Evolutionary conservation across 2,329 filamentous ascomycete species (phyloP), one percentile per base, ranked within the genome.

Genomic region (Botryosphaeria dothidea): DNA sequence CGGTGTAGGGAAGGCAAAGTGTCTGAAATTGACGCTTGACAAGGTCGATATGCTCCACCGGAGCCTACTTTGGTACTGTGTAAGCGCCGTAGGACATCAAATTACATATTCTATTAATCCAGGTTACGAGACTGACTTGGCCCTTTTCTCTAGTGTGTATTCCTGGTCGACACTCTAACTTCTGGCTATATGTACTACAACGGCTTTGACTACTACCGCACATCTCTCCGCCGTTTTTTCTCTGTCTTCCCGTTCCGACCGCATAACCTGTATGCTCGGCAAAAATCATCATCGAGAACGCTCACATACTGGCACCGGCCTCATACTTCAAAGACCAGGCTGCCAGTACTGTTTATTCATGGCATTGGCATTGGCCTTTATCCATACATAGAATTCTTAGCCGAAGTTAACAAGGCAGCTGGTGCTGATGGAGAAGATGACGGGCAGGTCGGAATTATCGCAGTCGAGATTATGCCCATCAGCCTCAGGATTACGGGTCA

Each of bases 321-420:
- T 4, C 89, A 91, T 71, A 86, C 82, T 0, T 87, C 86, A 1
- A 82, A 81, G 60, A 84, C 80, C 0, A 80, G 81, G 46, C 76
- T 85, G 0, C 90, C 89, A 0, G 75, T 92, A 7, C 75, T 92
- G 3, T 91, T 91, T 75, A 81, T 91, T 54, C 90, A 92, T 69
- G 90, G 90, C 17, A 90, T 91, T 56, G 88, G 89, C 46, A 82
- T 92, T 65, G 89, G 90, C 0, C 81, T 92, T 2, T 85, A 85
- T 71, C 84, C 88, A 0, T 90, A 91, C 69, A 78, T 83, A 13
- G 73, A 77, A 17, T 89, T 89, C 70, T 77, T 92, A 1, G 72
- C 76, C 36, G 81, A 84, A 57, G 74, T 91, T 43, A 80, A 82
- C 67, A 72, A 66, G 70, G 3, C 70, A 68, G 1, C 46, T 67